These are phyloP conservation scores for Setaria italica DNA, from an alignment of 202 grass and related monocot genomes.

Conservation along the genomic window DNA sequence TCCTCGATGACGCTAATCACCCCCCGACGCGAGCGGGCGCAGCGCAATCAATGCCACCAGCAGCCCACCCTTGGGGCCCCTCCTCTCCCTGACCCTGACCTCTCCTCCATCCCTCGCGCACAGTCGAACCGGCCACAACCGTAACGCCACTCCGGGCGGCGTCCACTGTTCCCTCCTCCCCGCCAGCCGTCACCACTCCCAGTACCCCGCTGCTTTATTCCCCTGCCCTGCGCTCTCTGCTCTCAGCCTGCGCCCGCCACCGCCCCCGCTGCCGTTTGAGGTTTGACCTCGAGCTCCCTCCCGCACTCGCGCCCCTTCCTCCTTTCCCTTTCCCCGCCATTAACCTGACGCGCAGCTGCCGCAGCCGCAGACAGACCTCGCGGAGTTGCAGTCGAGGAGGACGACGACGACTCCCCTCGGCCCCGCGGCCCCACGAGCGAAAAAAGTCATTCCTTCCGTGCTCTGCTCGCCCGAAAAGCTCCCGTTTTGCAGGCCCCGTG, in stretches of 20 bases:
- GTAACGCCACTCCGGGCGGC: background rate
- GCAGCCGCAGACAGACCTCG: background rate
- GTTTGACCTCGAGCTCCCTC: conserved; percentile 35
- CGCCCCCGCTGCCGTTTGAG: conserved; percentile 10
- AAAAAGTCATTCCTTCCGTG: conserved; percentile 10
- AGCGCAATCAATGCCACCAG: conserved; percentile 43
- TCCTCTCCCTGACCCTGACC: background rate
- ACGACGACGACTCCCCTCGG: background rate
- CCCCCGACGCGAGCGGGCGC: background rate
- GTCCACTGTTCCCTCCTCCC: background rate
- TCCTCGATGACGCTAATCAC: background rate
- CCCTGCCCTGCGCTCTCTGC: background rate
- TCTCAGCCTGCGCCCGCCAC: background rate
- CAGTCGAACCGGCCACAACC: background rate
- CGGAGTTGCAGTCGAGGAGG: background rate
- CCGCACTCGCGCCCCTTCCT: background rate
- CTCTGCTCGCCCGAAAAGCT: background rate
- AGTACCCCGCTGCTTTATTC: conserved; percentile 27
- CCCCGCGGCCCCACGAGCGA: background rate
- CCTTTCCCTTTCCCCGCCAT: background rate
- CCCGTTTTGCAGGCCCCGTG: conserved; percentile 44
- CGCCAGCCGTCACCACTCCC: background rate
- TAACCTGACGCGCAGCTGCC: conserved; percentile 9
- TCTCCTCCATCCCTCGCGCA: background rate
- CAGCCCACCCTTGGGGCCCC: background rate